phyloP scores from a whole-genome alignment of 2,329 filamentous ascomycete genomes.

The Claviceps paspali region DNA sequence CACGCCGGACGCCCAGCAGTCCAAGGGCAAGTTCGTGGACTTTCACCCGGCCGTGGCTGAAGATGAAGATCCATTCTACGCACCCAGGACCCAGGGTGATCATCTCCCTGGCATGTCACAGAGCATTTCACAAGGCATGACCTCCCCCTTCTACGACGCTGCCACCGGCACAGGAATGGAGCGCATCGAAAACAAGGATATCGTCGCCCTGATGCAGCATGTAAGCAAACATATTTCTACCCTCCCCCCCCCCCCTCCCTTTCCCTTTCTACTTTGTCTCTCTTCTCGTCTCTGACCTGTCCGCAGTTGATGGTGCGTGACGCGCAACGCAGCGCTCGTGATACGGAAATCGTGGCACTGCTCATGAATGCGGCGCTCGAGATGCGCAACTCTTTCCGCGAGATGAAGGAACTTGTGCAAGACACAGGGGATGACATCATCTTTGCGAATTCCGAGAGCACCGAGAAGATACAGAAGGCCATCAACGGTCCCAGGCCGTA shows the following conservation, averaged over 20 bases:
- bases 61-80: slow-evolving; percentile 51
- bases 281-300: slow-evolving; percentile 8
- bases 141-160: slow-evolving; percentile 78
- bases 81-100: slow-evolving; percentile 40
- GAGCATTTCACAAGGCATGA: slow-evolving; percentile 83
- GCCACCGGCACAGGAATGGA: slow-evolving; percentile 79
- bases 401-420: slow-evolving; percentile 83
- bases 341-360: slow-evolving; percentile 91
- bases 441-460: slow-evolving; percentile 75
- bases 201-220: slow-evolving; percentile 95
- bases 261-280: neutral
- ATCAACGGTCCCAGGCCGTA: slow-evolving; percentile 77
- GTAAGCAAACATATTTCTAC: slow-evolving; percentile 27
- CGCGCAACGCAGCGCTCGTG: slow-evolving; percentile 85
- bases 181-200: slow-evolving; percentile 87
- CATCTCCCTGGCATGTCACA: slow-evolving; percentile 83
- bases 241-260: neutral
- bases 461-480: slow-evolving; percentile 69
- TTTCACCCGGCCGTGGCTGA: slow-evolving; percentile 32
- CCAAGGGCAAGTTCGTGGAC: slow-evolving; percentile 40
- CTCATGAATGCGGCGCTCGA: slow-evolving; percentile 87
- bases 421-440: slow-evolving; percentile 74
- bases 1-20: slow-evolving; percentile 31
- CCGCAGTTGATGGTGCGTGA: slow-evolving; percentile 77
- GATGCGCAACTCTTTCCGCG: slow-evolving; percentile 92